Evolutionary conservation across 768 basidiomycete species (phyloP), one percentile per base, ranked within the genome.

Genomic region (Suillus decipiens): DNA sequence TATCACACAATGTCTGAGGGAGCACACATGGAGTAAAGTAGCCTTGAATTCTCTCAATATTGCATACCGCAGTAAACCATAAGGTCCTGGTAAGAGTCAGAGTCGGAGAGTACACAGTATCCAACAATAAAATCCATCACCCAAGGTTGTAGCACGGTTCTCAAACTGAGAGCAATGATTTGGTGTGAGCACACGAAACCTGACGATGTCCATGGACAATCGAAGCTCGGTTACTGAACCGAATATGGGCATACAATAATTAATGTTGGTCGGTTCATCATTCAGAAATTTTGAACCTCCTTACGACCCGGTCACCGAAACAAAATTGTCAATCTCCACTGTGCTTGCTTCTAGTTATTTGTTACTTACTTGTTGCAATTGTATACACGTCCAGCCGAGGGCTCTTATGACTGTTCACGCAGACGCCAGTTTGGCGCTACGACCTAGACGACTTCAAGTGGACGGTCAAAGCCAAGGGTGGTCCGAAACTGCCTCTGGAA

Each of bases 401-500:
- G 68, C 63, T 58, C 62, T 63, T 69, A 63, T 63, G 61, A 54
- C 60, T 42, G 14, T 63, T 39, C 50, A 63, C 34, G 47, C 47
- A 6, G 51, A 53, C 41, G 60, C 60, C 36, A 67, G 45, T 71
- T 69, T 64, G 59, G 65, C 70, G 51, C 63, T 62, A 73, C 70
- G 70, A 73, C 69, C 58, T 60, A 60, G 55, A 70, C 73, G 67
- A 73, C 67, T 60, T 66, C 65, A 66, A 31, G 37, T 50, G 43
- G 24, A 53, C 19, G 60, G 24, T 24, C 60, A 53, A 33, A 47
- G 61, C 66, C 48, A 37, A 33, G n/a, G 75, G 70, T 85, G 84
- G 0, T 84, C 86, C 71, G 84, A 83, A 14, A 86, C 70, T 66
- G 84, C 84, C 2, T 84, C 84, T 2, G 85, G 82, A 19, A 82